phyloP scores from a whole-genome alignment of 257 asterid genomes.

The Catharanthus roseus region DNA sequence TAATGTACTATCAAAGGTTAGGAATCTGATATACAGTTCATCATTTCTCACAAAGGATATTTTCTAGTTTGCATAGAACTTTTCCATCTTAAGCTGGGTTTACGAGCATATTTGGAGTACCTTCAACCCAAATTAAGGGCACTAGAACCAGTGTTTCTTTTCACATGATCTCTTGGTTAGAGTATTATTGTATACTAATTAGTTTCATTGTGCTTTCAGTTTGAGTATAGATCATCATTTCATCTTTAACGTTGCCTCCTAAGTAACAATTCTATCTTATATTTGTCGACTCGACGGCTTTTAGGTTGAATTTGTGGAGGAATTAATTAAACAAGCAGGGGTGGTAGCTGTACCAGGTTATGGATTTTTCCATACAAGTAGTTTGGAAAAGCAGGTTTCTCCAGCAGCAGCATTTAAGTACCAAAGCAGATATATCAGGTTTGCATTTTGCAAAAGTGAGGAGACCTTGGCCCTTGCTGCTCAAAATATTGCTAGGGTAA shows the following conservation, averaged over 20 bases:
- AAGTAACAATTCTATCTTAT: background rate
- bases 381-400: constrained; percentile 13
- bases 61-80: background rate
- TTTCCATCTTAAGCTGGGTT: background rate
- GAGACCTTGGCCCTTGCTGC: constrained; percentile 68
- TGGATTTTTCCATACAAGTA: constrained; percentile 57
- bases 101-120: background rate
- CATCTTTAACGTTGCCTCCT: background rate
- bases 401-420: constrained; percentile 18
- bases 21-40: background rate
- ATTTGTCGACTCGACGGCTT: background rate
- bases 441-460: constrained; percentile 78
- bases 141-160: background rate
- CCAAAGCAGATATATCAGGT: constrained; percentile 48
- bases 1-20: background rate
- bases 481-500: constrained; percentile 36
- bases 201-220: no score
- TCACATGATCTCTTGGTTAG: no score
- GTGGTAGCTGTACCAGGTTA: constrained; percentile 90
- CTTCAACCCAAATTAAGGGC: background rate
- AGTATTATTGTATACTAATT: no score
- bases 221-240: no score
- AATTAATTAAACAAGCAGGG: constrained; percentile 67
- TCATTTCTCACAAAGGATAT: background rate
- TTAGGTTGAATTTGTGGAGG: constrained; percentile 76